Evolutionary conservation across 345 rosid genomes (phyloP), one percentile per base, ranked within the genome.

Genomic region (Passiflora organensis): DNA sequence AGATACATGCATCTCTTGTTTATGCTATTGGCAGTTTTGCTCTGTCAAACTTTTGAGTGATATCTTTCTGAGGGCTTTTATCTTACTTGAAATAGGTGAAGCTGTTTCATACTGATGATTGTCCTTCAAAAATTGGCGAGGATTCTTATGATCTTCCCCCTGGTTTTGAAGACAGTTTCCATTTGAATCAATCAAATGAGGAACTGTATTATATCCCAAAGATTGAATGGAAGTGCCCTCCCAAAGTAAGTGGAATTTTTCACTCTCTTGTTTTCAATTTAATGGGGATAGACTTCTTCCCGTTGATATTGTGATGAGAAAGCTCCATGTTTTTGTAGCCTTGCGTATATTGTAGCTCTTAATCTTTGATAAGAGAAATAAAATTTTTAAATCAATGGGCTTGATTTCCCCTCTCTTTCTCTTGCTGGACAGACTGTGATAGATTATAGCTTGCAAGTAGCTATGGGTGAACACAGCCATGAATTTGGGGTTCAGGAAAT

Each of bases 391-490:
- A 28, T 28, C 5, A 28, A 28, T 28, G 34, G 3, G 8, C 3
- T 2, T 28, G 34, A 28, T 28, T 28, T 28, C 8, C 8, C 8
- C 34, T 1, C 28, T 23, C 37, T 32, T 15, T 20, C 52, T 22
- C 18, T 34, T 20, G 38, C 43, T 21, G 32, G 59, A 60, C 76
- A 89, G 96, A 64, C 81, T 48, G 23, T 53, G 21, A 5, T 78
- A 57, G 55, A 46, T 42, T 48, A 36, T 8, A 6, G 47, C 55
- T 83, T 85, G 87, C 56, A 13, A 0, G 73, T 85, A 32, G 77
- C 66, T 5, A 67, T 70, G 44, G 88, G 84, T 46, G 84, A 76
- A 46, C 86, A 83, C 60, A 85, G 91, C 59, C 41, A 59, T 11
- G 89, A 85, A 58, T 57, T 49, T 6, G 41, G 18, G 53, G 60